A percentile compares a stretch with the other conserved stretches of the same genome.
Conservation (phyloP, 1,139 yeast species). For the Geotrichum phurueaensis region DNA sequence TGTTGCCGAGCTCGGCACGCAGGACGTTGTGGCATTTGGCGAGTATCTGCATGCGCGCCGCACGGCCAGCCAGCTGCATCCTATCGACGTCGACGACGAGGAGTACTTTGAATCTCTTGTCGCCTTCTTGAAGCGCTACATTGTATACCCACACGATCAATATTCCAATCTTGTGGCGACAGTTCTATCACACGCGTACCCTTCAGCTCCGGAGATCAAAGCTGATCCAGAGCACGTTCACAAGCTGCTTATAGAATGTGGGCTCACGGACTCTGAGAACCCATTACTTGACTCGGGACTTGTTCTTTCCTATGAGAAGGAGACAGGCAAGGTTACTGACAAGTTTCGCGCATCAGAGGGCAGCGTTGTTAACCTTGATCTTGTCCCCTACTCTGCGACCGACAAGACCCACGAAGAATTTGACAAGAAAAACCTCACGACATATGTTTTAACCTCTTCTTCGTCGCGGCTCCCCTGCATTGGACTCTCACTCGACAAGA, state of each 20-base stretch:
- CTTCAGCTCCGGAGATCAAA: not conserved
- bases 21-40: constrained; percentile 7
- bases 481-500: constrained; percentile 13
- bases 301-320: constrained; percentile 2
- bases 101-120: constrained; percentile 5
- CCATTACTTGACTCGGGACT: constrained; percentile 16
- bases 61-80: not conserved
- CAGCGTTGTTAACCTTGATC: constrained; percentile 1
- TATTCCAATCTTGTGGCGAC: constrained; percentile 21
- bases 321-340: constrained; percentile 1
- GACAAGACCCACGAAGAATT: constrained; percentile 3
- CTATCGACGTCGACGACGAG: not conserved
- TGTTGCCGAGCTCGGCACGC: constrained; percentile 3
- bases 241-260: constrained; percentile 9
- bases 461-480: not conserved
- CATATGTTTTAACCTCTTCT: not conserved
- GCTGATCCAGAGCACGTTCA: constrained; percentile 12
- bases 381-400: not conserved
- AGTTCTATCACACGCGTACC: constrained; percentile 3
- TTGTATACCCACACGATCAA: constrained; percentile 24
- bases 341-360: constrained; percentile 2
- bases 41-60: not conserved
- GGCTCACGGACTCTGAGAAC: constrained; percentile 10
- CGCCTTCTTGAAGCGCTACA: constrained; percentile 22
- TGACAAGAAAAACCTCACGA: not conserved